Base-by-base conservation (phyloP, 2,329 filamentous ascomycete genomes). In the Alternaria arborescens region DNA sequence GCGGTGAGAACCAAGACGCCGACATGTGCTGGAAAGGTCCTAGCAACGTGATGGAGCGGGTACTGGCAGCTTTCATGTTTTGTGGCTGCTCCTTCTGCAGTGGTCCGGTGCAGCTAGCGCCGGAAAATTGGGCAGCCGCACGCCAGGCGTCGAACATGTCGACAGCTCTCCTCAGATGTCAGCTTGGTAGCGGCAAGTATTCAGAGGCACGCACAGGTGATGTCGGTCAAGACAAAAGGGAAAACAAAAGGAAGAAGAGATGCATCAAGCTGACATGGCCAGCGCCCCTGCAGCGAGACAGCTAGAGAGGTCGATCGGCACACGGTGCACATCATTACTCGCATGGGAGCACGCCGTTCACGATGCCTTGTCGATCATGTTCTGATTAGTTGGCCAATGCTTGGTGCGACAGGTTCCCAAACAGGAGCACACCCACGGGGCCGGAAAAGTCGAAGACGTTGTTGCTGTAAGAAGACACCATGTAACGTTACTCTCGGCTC, bases 401-500 rank as follows among this genome's bases (percentile, higher is more conserved):
- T 48, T 54, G 59, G 52, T 50, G 54, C 51, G 47, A 58, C 55
- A 41, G 22, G 42, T 42, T 36, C 24, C 36, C 44, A 50, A 52
- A 50, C 55, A 52, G 26, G 41, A 51, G 32, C 24, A 47, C 42
- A 52, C 36, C 50, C 46, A 53, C 24, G 24, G 36, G 10, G 14
- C 30, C 34, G 55, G 56, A 59, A 48, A 47, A 40, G 22, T 36
- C 20, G 7, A 50, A 48, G 34, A 44, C 28, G 12, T 41, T 24
- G 8, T 11, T 46, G 41, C 32, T 38, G 52, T 5, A 32, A 36
- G 34, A 26, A 46, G 40, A 28, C 41, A 36, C 55, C 58, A 66
- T 66, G 64, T 64, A 62, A 66, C 64, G 61, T 64, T 61, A 62
- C 61, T 30, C 54, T 32, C 38, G 26, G 34, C 24, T 28, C 52